A percentile compares a stretch with the other conserved stretches of the same genome.
phyloP scores from a whole-genome alignment of 345 rosid genomes.

The Brassica cretica region DNA sequence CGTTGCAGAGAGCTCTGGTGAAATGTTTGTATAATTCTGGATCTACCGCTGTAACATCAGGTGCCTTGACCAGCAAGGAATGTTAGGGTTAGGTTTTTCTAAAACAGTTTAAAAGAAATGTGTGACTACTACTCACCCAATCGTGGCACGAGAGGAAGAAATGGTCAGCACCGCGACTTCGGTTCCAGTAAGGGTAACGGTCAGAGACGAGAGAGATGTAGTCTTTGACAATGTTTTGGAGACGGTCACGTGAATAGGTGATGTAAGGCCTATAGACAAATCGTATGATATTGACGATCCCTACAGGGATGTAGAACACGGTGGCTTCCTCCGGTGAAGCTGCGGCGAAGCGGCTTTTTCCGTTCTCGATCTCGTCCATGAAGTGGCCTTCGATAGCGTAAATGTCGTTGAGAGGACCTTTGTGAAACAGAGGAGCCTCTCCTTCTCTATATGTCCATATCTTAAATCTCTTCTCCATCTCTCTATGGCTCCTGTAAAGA shows the following conservation, averaged over 20 bases:
- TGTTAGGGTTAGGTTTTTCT: background rate
- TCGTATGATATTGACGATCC: conserved; percentile 41
- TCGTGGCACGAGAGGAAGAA: conserved; percentile 70
- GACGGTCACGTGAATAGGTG: conserved; percentile 41
- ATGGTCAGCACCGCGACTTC: conserved; percentile 62
- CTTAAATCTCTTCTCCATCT: conserved; percentile 63
- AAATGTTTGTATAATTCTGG: conserved; percentile 56
- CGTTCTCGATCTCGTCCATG: conserved; percentile 55
- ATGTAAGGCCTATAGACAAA: conserved; percentile 46
- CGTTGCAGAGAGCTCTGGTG: conserved; percentile 74
- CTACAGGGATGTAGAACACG: conserved; percentile 51
- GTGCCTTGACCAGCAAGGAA: conserved; percentile 50
- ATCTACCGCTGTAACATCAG: conserved; percentile 48
- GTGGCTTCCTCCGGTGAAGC: conserved; percentile 52
- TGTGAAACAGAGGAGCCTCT: conserved; percentile 48
- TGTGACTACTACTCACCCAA: conserved; percentile 46
- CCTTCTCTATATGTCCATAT: conserved; percentile 60
- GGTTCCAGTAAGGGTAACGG: conserved; percentile 64
- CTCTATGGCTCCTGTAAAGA: conserved; percentile 48
- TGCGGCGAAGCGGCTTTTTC: conserved; percentile 44
- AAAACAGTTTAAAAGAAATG: background rate
- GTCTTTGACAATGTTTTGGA: conserved; percentile 42
- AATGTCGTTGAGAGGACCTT: conserved; percentile 45
- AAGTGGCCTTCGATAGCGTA: conserved; percentile 60
- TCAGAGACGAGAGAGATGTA: conserved; percentile 42